Conservation (phyloP, 2,329 filamentous ascomycete genomes). For the Colletotrichum destructivum region DNA sequence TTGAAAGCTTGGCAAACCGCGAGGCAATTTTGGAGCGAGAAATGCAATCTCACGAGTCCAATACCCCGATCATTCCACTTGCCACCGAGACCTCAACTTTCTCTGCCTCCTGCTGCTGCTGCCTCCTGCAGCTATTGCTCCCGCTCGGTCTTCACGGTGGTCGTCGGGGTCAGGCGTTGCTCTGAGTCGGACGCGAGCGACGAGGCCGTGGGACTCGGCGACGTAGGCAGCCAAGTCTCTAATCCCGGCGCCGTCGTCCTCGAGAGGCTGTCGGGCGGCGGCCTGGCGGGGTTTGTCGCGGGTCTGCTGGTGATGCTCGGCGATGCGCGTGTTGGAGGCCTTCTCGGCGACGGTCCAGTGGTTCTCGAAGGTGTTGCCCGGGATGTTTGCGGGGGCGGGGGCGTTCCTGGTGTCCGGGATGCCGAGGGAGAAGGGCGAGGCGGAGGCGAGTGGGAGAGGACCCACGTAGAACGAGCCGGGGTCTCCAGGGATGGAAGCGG, state of each 20-base stretch:
- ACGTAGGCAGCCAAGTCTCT: background rate
- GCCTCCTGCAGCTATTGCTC: no score
- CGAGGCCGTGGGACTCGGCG: slow-evolving; percentile 1
- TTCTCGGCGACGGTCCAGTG: background rate
- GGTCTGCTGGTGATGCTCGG: background rate
- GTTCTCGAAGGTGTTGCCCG: background rate
- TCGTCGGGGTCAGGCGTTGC: background rate
- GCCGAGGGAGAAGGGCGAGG: background rate
- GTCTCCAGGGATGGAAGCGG: background rate
- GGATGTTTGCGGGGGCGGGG: background rate
- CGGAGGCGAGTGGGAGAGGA: background rate
- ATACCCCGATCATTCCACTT: background rate
- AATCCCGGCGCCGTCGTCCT: background rate
- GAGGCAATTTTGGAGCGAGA: background rate
- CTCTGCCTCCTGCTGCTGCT: no score
- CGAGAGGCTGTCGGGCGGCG: background rate
- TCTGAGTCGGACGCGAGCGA: background rate
- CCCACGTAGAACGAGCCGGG: background rate
- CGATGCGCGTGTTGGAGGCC: background rate
- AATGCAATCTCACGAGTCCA: background rate
- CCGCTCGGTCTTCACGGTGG: background rate
- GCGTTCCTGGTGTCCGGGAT: background rate
- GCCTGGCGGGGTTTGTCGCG: slow-evolving; percentile 29
- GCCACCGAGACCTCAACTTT: no score
- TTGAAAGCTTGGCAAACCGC: background rate